Evolutionary conservation across 495 filamentous ascomycete species (phyloP).

Genomic region (Trichocladium uniseriatum): DNA sequence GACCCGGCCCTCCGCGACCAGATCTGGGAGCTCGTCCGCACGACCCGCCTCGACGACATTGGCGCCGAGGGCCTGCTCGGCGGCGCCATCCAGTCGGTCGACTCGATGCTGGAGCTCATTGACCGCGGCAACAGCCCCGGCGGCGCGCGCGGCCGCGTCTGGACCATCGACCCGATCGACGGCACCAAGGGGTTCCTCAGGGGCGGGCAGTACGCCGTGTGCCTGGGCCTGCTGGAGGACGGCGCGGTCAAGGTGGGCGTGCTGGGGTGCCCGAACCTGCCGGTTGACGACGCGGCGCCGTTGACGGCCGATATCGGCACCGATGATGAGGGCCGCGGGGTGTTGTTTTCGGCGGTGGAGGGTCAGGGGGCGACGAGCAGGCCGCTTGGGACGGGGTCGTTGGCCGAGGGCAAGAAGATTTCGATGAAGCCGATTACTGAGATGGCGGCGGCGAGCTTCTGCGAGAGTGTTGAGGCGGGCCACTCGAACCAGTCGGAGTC

Average conservation of each 20-base stretch:
- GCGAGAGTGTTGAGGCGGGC: conserved; percentile 85
- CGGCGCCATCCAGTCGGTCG: conserved; percentile 56
- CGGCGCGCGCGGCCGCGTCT: conserved; percentile 74
- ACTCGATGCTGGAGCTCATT: conserved; percentile 77
- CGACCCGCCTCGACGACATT: conserved; percentile 60
- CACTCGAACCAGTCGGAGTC: conserved; percentile 86
- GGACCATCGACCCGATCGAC: conserved; percentile 96
- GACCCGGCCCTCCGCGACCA: conserved; percentile 56
- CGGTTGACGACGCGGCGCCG: conserved; percentile 63
- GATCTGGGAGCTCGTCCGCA: conserved; percentile 74
- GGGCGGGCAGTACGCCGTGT: conserved; percentile 97
- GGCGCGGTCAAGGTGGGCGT: conserved; percentile 94
- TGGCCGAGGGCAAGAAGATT: conserved; percentile 55
- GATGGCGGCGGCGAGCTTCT: conserved; percentile 75
- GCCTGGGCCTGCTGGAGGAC: conserved; percentile 81
- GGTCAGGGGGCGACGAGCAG: conserved; percentile 70
- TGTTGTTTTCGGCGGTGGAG: conserved; percentile 70
- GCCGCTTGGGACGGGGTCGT: conserved; percentile 51
- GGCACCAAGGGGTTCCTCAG: conserved; percentile 95
- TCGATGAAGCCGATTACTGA: conserved; percentile 67
- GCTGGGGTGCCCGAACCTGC: conserved; percentile 89
- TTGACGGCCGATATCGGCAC: conserved; percentile 58
- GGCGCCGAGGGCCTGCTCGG: conserved; percentile 55
- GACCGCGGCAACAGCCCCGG: conserved; percentile 75
- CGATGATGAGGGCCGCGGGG: conserved; percentile 59